Evolutionary conservation across 2,329 filamentous ascomycete species (phyloP), one percentile per base, ranked within the genome.

Genomic region (Paecilomyces fulvus): DNA sequence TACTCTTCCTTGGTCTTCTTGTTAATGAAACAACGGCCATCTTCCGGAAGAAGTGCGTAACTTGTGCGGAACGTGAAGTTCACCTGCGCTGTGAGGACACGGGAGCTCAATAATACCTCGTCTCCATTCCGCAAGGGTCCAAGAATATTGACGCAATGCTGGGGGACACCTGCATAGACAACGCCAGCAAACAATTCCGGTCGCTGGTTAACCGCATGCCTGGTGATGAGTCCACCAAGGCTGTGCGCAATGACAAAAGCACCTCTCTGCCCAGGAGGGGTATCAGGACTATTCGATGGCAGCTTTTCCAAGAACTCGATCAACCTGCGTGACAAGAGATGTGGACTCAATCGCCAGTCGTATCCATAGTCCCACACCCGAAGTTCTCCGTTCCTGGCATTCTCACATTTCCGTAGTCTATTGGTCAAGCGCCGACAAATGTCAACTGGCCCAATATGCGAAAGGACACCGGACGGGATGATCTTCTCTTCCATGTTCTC

Each of bases 91-190:
- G 91, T 96, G 14, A 97, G 80, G 0, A 96, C 87, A 61, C 90
- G 89, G 59, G 91, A 91, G 65, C 92, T 95, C 58, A 96, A 79
- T 0, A 96, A 80, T 0, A 96, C 91, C 17, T 92, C 89, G 67
- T 97, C 92, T n/a, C 92, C 92, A 64, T 95, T 92, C 33, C 92
- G 85, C 11, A 97, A 72, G 0, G 92, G 92, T 0, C 92, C 92
- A 3, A 96, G 80, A 53, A 96, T 94, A 68, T 96, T 96, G 68
- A 96, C 84, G 68, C 91, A 96, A 55, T 88, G 83, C 62, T 92
- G 87, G 0, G 92, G 92, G 1, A 87, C 85, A 8, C 92, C 92
- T 1, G 89, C 91, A 67, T 90, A 97, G 1, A 96, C 70, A 1
- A 96, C 89, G 0, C 91, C 91, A 0, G 87, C 83, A 65, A 96